phyloP scores from a whole-genome alignment of 2,329 filamentous ascomycete genomes.

The Talaromyces sp. region DNA sequence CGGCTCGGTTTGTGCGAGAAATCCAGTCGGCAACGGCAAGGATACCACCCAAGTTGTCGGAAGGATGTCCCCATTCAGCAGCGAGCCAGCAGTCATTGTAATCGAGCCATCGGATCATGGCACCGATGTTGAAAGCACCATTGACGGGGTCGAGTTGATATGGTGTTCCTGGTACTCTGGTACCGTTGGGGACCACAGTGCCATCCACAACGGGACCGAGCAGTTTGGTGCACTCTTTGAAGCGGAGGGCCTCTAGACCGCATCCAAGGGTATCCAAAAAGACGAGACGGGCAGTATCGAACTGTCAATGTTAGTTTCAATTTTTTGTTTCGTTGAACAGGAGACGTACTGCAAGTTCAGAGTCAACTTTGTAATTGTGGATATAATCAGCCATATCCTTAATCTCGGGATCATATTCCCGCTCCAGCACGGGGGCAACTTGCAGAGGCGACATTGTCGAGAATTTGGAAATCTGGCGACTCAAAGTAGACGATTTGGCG shows the following conservation, averaged over 20 bases:
- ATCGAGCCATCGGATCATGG: slow-evolving; percentile 98
- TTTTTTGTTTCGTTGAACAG: background rate
- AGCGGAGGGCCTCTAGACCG: slow-evolving; percentile 89
- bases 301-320: slow-evolving; percentile 38
- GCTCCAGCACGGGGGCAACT: slow-evolving; percentile 31
- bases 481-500: slow-evolving; percentile 14
- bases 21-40: slow-evolving; percentile 97
- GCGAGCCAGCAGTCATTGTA: slow-evolving; percentile 99
- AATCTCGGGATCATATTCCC: slow-evolving; percentile 86
- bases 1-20: slow-evolving; percentile 86
- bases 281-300: slow-evolving; percentile 93
- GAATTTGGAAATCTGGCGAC: slow-evolving; percentile 30
- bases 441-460: slow-evolving; percentile 44
- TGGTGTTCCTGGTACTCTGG: slow-evolving; percentile 83
- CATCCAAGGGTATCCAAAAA: slow-evolving; percentile 96
- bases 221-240: slow-evolving; percentile 93
- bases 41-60: slow-evolving; percentile 96
- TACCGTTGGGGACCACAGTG: slow-evolving; percentile 86
- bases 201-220: slow-evolving; percentile 88
- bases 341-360: slow-evolving; percentile 77
- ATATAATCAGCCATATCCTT: slow-evolving; percentile 93
- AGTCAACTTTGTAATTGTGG: slow-evolving; percentile 85
- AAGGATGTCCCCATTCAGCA: slow-evolving; percentile 98
- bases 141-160: slow-evolving; percentile 95
- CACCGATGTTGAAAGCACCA: slow-evolving; percentile 97